A percentile compares a stretch with the other conserved stretches of the same genome.
phyloP scores from a whole-genome alignment of 2,329 filamentous ascomycete species.

The Trichoderma sp. region DNA sequence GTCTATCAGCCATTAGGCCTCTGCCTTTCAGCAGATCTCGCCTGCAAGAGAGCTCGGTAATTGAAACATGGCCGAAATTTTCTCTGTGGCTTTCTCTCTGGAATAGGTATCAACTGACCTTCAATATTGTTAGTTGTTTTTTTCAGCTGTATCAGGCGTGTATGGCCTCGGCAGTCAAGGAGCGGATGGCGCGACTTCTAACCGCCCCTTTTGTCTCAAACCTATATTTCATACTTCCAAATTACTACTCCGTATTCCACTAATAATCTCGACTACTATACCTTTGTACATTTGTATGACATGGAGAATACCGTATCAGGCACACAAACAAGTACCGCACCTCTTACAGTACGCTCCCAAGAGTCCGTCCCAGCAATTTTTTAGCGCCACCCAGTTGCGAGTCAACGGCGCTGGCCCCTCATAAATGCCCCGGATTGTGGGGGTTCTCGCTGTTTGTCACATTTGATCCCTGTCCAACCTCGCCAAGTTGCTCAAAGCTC shows the following conservation, averaged over 20 bases:
- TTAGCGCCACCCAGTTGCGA: neutral
- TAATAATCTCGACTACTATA: neutral
- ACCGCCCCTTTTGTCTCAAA: neutral
- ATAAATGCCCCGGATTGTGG: conserved; percentile 17
- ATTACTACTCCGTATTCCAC: neutral
- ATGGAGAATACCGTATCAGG: neutral
- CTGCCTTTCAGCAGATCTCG: neutral
- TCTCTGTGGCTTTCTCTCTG: neutral
- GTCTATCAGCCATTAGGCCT: neutral
- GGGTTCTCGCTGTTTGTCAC: conserved; percentile 5
- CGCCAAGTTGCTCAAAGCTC: neutral
- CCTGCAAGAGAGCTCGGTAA: neutral
- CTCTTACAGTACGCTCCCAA: neutral
- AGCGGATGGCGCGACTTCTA: neutral
- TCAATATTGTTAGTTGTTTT: neutral
- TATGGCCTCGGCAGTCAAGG: neutral
- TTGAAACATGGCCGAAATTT: neutral
- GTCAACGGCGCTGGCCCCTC: conserved; percentile 6
- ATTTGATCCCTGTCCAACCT: conserved; percentile 10
- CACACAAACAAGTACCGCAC: neutral
- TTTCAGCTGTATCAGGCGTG: neutral
- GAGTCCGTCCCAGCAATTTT: neutral
- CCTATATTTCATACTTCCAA: neutral
- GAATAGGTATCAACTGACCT: neutral
- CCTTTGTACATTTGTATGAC: neutral